Evolutionary conservation across 169 alveolate species (phyloP), one percentile per base, ranked within the genome.

Genomic region (Plasmodium relictum): DNA sequence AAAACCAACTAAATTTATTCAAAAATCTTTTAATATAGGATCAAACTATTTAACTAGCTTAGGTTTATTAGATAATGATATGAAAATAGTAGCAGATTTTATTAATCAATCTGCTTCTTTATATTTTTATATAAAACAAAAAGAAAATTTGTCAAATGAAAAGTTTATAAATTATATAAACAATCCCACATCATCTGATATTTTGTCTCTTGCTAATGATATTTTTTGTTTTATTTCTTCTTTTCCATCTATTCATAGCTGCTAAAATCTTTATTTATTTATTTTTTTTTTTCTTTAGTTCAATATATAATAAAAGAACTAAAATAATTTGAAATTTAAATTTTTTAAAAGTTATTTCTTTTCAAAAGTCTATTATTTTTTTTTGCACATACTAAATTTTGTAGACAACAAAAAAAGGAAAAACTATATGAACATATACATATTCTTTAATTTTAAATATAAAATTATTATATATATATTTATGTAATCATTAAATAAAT

Each of bases 11-110:
- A 24, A 44, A 18, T 78, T n/a, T 58, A 7, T 18, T 8, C 89
- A 78, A 58, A 78, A 54, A 24, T 78, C 89, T 26, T 78, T 78
- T 66, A 78, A 78, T 50, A 69, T 78, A 26, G 89, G 89, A 8
- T 2, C 89, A 16, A 78, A 63, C 63, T 62, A 65, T 78, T 78
- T 78, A 59, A 78, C 89, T 20, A 58, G 62, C 56, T 63, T 78
- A 22, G 89, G 89, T 24, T 45, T 78, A 31, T 62, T 63, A 54
- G 65, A 63, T 56, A 14, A 56, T 26, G 89, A 78, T 42, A 78
- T 78, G 76, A 78, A 78, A 70, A 31, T 22, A 1, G 89, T 78
- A 26, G 68, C 89, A 41, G 71, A 78, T 10, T 78, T 78, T 56
- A n/a, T 78, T 24, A 78, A 78, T 56, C 42, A 59, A 16, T 24